Base-by-base conservation (phyloP, 306 rosid genomes). In the Malus asiatica region DNA sequence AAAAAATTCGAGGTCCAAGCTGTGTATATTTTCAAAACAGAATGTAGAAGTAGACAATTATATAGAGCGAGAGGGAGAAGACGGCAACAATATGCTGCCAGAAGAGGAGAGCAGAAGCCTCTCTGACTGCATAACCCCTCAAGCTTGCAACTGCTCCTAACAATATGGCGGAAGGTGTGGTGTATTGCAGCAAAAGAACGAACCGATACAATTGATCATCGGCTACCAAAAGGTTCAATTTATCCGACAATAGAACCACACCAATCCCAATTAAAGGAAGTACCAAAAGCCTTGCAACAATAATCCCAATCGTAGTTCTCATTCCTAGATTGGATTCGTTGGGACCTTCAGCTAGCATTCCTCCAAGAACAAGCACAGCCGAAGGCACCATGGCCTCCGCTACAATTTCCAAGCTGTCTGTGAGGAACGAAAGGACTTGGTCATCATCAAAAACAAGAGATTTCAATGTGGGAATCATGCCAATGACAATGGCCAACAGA, bases 331-430 rank as follows among this genome's bases (percentile, higher is more conserved):
- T 80, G 6, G 97, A 89, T n/a, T 87, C 90, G n/a, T 77, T 88
- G 7, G 97, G 97, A 45, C 96, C 98, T 82, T 93, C 96, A 4
- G 97, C 93, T 23, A 93, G 93, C 96, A 91, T 88, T 23, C 98
- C 98, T 15, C 98, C 98, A 42, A 93, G 86, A 70, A 93, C 80
- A 51, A 91, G 96, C 97, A 93, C 88, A 53, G 88, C 93, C 18
- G 93, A 84, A 78, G 98, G 98, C 40, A 93, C 97, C 91, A 85
- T 88, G 23, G 93, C 98, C 48, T 84, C 92, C 0, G 81, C 90
- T 69, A 93, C 60, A 78, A 93, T 89, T 53, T 80, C 89, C 57
- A 93, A 79, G 69, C 97, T 91, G 80, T 89, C 96, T 4, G 92
- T 89, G 65, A 91, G 18, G 73, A 89, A 86, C 4, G 89, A 81